Evolutionary conservation across 1,139 yeast genomes (phyloP), one percentile per base, ranked within the genome.

Genomic region (Debaryomyces coudertii): DNA sequence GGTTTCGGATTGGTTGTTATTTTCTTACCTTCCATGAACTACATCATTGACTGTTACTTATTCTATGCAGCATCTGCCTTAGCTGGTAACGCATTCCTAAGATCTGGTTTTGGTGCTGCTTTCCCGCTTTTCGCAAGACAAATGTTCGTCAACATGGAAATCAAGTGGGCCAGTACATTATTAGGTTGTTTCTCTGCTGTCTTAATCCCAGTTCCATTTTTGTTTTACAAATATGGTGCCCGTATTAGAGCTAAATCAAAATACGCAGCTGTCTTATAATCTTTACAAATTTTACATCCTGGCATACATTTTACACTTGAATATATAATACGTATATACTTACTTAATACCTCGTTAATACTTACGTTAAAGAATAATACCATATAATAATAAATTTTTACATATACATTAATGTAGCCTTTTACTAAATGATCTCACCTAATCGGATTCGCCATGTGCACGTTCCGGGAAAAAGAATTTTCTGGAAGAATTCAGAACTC

Each of bases 51-150:
- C 62, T 71, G 86, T 14, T 88, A 87, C 60, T 70, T 86, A 50
- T 61, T 81, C 44, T 83, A 85, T 57, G 93, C 95, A 2, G 95
- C 95, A 4, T 86, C 95, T 22, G 97, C 97, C 1, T 73, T 90
- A 54, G 96, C 97, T 4, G 97, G 87, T 11, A 89, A 89, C 62
- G 83, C 96, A 0, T 83, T 90, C 57, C 63, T 85, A 53, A 79
- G 90, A 73, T 82, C 89, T 2, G 66, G 75, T 12, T 76, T 77
- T 59, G 82, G 81, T 36, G 82, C 78, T 38, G 76, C 70, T 5
- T 72, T 77, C 63, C 77, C 83, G 35, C 71, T 77, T 47, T 69
- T 70, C 57, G 80, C 85, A 2, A 69, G 75, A 23, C 85, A 77
- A 61, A 83, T 90, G 96, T 89, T 90, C 66, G 65, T 72, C 12